Evolutionary conservation across 2,329 filamentous ascomycete genomes (phyloP).

Genomic region (Bimuria novae-zelandiae): DNA sequence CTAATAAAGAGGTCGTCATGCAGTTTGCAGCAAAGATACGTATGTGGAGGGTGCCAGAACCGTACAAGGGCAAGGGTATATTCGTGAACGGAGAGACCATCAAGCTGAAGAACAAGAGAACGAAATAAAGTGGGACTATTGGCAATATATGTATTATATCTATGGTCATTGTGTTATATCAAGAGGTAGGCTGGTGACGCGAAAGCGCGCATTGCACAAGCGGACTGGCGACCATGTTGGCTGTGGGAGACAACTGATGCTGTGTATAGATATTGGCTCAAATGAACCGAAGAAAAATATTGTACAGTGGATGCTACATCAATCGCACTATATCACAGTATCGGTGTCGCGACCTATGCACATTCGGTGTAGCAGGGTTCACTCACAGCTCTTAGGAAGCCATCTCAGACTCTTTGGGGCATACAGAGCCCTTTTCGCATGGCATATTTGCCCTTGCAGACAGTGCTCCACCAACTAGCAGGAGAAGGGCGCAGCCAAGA

Average conservation of each 20-base stretch:
- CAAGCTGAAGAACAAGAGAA: slow-evolving; percentile 90
- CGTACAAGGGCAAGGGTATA: slow-evolving; percentile 99
- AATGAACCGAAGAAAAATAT: not conserved
- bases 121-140: slow-evolving; percentile 46
- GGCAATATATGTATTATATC: slow-evolving; percentile 18
- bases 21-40: slow-evolving; percentile 89
- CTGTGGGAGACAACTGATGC: not conserved
- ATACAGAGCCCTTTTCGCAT: not conserved
- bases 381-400: no score
- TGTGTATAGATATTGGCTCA: not conserved
- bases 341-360: no score
- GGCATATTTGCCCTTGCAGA: not conserved
- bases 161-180: slow-evolving; percentile 26
- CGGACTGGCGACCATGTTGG: not conserved
- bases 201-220: not conserved
- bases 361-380: no score
- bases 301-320: no score
- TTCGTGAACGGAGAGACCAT: slow-evolving; percentile 98
- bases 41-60: slow-evolving; percentile 88
- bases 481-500: not conserved
- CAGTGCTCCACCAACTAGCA: not conserved
- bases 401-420: no score
- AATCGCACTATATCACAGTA: no score
- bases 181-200: not conserved
- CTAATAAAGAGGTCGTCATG: slow-evolving; percentile 84